Conservation (phyloP, 257 asterid genomes). For the Forsythia suspensa region DNA sequence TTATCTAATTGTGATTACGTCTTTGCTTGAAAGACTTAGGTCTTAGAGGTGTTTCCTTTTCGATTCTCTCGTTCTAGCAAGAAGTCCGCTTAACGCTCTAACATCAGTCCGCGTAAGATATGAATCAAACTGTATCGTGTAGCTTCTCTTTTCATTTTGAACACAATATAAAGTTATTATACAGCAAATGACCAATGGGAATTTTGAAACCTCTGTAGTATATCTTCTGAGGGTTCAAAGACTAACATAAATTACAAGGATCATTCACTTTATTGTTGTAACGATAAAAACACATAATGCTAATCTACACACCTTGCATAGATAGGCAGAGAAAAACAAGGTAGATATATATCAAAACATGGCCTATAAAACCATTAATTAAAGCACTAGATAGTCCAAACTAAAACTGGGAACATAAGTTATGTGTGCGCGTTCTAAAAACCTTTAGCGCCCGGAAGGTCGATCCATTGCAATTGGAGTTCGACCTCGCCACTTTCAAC, state of each 20-base stretch:
- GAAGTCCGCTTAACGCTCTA: no score
- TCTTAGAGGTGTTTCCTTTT: neutral
- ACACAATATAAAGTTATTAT: neutral
- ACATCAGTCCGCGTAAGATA: no score
- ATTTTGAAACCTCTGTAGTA: neutral
- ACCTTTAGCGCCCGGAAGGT: conserved; percentile 45
- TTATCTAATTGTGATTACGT: no score
- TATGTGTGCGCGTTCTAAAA: neutral
- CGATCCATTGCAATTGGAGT: conserved; percentile 64
- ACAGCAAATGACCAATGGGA: neutral
- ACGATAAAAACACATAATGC: neutral
- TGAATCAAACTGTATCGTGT: neutral
- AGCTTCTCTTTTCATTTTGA: neutral
- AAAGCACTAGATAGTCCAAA: neutral
- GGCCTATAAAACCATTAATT: neutral
- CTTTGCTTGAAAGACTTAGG: no score
- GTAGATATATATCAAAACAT: neutral
- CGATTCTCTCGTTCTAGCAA: neutral
- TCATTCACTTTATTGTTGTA: neutral
- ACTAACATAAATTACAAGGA: neutral
- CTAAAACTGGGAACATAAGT: neutral
- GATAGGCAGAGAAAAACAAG: neutral
- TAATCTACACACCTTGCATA: neutral
- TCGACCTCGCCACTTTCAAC: conserved; percentile 72
- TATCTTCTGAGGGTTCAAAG: neutral